A percentile compares a stretch with the other conserved stretches of the same genome.
These are phyloP conservation scores for Capronia epimyces DNA, from an alignment of 2,329 filamentous ascomycete species.

Conservation along the genomic window DNA sequence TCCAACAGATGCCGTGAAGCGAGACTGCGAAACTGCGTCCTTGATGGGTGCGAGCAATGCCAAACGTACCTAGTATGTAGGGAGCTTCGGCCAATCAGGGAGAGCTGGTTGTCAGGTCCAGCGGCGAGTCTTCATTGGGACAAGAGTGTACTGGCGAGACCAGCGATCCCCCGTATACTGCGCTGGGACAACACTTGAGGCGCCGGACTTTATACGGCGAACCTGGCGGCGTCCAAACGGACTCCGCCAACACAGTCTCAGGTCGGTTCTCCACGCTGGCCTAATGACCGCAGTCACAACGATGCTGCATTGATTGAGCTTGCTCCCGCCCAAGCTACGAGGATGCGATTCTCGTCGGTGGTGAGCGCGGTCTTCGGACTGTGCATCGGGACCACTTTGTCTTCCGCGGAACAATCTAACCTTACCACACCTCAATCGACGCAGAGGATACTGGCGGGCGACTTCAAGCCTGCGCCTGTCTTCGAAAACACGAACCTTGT, in stretches of 20 bases:
- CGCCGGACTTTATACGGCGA: not conserved
- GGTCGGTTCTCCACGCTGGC: slow-evolving; percentile 23
- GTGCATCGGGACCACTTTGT: slow-evolving; percentile 11
- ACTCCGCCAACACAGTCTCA: not conserved
- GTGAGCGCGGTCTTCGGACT: slow-evolving; percentile 21
- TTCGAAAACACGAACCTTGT: slow-evolving; percentile 94
- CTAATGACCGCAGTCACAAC: slow-evolving; percentile 15
- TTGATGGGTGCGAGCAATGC: too few species aligned
- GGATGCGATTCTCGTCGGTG: slow-evolving; percentile 25
- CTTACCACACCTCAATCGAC: slow-evolving; percentile 21
- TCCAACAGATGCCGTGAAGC: not conserved
- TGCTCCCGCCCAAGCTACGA: slow-evolving; percentile 3
- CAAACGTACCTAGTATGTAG: not conserved
- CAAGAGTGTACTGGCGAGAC: not conserved
- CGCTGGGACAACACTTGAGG: not conserved
- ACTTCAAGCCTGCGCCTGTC: slow-evolving; percentile 78
- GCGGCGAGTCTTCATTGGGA: not conserved
- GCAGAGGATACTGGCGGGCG: slow-evolving; percentile 37
- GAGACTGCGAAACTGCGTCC: slow-evolving; percentile 1
- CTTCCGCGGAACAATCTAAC: slow-evolving; percentile 19
- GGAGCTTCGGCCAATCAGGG: slow-evolving; percentile 26
- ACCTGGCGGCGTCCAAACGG: not conserved
- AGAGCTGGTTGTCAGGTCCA: slow-evolving; percentile 11
- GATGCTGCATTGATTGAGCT: slow-evolving; percentile 6
- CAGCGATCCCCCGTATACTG: not conserved